Base-by-base conservation (phyloP, 805 yeast genomes). In the Kodamaea fukazawae region DNA sequence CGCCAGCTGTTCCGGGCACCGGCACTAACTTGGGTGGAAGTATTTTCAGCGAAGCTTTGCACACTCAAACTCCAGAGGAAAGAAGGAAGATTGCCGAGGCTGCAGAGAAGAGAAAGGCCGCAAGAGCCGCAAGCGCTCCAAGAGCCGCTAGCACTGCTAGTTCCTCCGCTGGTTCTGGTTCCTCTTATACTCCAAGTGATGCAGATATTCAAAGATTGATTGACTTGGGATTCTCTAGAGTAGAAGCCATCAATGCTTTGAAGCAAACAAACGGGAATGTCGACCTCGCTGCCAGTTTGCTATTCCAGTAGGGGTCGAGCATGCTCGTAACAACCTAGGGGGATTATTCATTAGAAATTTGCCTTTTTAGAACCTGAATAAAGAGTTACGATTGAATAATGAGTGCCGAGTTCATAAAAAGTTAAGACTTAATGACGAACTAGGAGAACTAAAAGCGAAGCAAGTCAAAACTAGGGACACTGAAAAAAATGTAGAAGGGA, bases 211-310 rank as follows among this genome's bases (percentile, higher is more conserved):
- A 45, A 4, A 53, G 49, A 38, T 65, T 90, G 38, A 71, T 76
- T 34, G 72, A 71, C 11, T 65, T 91, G 44, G 98, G 98, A 0
- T 88, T 89, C 51, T 60, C 82, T 3, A 70, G 79, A 48, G 57
- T 61, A 2, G 81, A 85, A 47, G 93, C 83, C 0, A 60, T 80
- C 2, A 52, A 60, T 2, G 96, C 96, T 0, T 64, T 91, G 37
- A 64, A 69, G 18, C 73, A 69, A 43, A 76, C 95, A 1, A 70
- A 73, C 18, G 96, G 96, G 7, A 85, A 90, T 54, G 77, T 84
- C 0, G 97, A 91, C 38, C 48, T 81, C 45, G 98, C 98, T 0
- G 97, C 96, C 18, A 79, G 95, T 1, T 52, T 85, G 34, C 65
- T 89, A 34, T 88, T 87, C 38, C 23, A 20, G 23, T 20, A 20